Percentiles rank a stretch among this genome's conserved stretches.
These are phyloP conservation scores for Anethum foeniculum DNA, from an alignment of 140 eudicot species.

Conservation along the genomic window DNA sequence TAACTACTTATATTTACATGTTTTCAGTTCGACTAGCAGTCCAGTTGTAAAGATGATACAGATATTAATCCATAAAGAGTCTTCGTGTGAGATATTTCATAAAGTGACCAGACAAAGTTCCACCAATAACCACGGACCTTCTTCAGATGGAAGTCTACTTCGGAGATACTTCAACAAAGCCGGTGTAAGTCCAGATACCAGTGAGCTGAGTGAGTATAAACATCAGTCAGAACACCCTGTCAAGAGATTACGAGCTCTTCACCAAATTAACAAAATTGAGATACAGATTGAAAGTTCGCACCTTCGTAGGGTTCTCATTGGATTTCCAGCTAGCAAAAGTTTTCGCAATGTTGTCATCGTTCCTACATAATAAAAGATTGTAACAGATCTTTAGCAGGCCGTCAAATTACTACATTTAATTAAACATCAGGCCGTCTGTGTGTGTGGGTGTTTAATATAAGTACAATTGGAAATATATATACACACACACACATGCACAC, in stretches of 20 bases:
- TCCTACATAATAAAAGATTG: conserved; percentile 34
- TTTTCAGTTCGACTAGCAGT: neutral
- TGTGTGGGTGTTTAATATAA: neutral
- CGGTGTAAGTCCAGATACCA: conserved; percentile 93
- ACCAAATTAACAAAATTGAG: conserved; percentile 11
- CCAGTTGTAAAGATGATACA: neutral
- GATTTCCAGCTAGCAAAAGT: conserved; percentile 86
- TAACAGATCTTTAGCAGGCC: neutral
- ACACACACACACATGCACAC: no score
- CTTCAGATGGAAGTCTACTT: conserved; percentile 89
- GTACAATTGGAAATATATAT: neutral
- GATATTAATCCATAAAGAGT: neutral
- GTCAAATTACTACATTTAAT: neutral
- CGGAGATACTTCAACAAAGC: conserved; percentile 79
- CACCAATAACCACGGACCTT: conserved; percentile 44
- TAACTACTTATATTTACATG: neutral
- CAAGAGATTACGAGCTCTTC: conserved; percentile 4
- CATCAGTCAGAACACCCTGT: conserved; percentile 9
- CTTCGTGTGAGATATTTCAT: neutral
- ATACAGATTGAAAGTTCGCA: conserved; percentile 17
- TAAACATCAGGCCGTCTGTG: neutral
- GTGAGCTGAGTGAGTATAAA: conserved; percentile 39
- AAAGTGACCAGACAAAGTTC: neutral
- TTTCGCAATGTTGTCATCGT: conserved; percentile 83
- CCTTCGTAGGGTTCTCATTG: conserved; percentile 91